Conservation (phyloP, 345 rosid genomes). For the Eucalyptus sp. region DNA sequence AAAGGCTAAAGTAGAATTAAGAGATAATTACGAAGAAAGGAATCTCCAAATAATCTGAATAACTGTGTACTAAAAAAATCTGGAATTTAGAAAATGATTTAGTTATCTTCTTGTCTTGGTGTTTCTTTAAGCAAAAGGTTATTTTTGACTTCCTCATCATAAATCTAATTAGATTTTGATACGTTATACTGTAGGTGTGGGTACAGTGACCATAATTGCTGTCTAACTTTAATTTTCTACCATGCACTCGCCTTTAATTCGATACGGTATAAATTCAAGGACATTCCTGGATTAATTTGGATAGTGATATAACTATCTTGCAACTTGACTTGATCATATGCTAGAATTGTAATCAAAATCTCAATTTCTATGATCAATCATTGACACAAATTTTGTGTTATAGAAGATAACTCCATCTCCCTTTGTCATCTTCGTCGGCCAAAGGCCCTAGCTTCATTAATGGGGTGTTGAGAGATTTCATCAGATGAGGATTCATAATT, state of each 20-base stretch:
- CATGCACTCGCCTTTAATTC: neutral
- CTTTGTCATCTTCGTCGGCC: neutral
- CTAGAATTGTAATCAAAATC: neutral
- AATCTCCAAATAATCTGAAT: neutral
- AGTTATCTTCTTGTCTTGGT: neutral
- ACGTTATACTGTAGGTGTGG: neutral
- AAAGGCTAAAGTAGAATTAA: neutral
- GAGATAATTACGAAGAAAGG: neutral
- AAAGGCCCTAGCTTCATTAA: neutral
- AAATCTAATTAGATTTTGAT: neutral
- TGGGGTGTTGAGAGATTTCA: neutral
- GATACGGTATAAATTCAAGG: neutral
- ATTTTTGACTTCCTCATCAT: neutral
- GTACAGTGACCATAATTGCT: neutral
- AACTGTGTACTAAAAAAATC: neutral
- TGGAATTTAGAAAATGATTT: neutral
- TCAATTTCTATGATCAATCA: accelerated
- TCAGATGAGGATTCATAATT: neutral
- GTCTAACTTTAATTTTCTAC: neutral
- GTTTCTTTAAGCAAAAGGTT: neutral
- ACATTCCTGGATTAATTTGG: neutral
- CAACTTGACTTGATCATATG: neutral
- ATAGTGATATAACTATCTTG: neutral
- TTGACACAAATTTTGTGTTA: neutral
- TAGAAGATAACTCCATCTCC: neutral